These are phyloP conservation scores for Rhodamnia argentea DNA, from an alignment of 345 rosid species.

Conservation along the genomic window DNA sequence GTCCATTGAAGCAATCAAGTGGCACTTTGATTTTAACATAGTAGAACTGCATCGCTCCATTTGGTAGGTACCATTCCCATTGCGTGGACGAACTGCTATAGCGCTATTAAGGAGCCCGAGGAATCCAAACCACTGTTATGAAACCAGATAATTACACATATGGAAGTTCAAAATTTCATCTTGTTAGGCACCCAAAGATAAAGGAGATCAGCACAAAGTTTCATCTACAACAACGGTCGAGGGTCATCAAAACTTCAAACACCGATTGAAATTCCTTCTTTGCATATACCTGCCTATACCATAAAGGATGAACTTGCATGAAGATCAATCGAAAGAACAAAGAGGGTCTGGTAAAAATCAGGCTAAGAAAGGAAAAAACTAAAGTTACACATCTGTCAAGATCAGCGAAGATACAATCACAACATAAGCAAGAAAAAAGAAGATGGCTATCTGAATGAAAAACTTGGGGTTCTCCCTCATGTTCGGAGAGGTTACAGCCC, in stretches of 20 bases:
- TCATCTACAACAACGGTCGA: neutral
- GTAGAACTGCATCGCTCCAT: neutral
- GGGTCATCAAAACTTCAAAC: neutral
- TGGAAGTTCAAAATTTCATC: neutral
- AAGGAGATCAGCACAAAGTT: neutral
- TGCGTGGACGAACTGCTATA: neutral
- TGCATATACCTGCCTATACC: neutral
- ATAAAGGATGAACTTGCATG: neutral
- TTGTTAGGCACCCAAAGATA: neutral
- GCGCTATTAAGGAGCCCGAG: neutral
- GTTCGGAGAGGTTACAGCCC: conserved; percentile 98
- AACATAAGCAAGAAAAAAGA: conserved; percentile 84
- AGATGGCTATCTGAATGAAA: conserved; percentile 75
- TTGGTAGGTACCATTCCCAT: neutral
- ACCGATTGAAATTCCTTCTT: neutral
- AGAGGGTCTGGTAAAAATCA: neutral
- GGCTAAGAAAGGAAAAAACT: neutral
- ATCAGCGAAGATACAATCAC: conserved; percentile 91
- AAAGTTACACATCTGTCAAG: conserved; percentile 69
- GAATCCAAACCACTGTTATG: neutral
- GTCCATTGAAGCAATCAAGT: neutral
- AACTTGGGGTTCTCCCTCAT: conserved; percentile 97
- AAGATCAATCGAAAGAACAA: neutral
- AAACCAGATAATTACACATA: neutral
- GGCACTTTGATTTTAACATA: neutral